Conservation (phyloP, 345 rosid genomes). For the Populus alba region DNA sequence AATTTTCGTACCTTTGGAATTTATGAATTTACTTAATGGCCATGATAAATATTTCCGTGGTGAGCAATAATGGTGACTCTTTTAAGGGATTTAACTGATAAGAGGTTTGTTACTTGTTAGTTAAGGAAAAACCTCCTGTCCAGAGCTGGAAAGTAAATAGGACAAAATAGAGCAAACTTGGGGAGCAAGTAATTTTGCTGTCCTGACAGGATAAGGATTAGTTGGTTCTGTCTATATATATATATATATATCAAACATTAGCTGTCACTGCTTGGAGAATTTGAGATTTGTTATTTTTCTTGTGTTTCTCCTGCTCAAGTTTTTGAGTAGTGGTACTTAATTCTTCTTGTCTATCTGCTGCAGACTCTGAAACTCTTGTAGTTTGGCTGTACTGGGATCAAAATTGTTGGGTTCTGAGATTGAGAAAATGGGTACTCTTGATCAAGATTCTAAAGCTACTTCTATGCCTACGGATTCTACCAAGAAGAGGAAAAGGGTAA, state of each 20-base stretch:
- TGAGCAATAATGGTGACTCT: not conserved
- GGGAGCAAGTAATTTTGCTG: not conserved
- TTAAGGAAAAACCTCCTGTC: not conserved
- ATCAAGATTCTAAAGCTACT: constrained; percentile 17
- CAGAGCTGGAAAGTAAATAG: not conserved
- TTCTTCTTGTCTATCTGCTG: not conserved
- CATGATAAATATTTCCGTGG: not conserved
- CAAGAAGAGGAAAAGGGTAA: constrained; percentile 61
- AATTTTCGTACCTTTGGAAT: not conserved
- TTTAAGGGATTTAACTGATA: not conserved
- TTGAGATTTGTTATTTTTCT: not conserved
- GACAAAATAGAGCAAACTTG: not conserved
- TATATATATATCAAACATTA: not conserved
- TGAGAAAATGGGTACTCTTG: constrained; percentile 27
- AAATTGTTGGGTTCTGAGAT: not conserved
- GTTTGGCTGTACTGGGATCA: not conserved
- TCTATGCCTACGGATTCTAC: constrained; percentile 17
- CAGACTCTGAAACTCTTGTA: constrained; percentile 4
- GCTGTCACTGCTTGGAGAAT: not conserved
- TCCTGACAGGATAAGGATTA: not conserved
- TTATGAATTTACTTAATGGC: not conserved
- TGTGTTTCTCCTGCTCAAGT: not conserved
- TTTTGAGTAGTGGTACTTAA: not conserved
- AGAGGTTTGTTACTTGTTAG: not conserved
- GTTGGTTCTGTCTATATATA: not conserved